phyloP scores from a whole-genome alignment of 2,329 filamentous ascomycete species.

The Trichoderma oligosporum region DNA sequence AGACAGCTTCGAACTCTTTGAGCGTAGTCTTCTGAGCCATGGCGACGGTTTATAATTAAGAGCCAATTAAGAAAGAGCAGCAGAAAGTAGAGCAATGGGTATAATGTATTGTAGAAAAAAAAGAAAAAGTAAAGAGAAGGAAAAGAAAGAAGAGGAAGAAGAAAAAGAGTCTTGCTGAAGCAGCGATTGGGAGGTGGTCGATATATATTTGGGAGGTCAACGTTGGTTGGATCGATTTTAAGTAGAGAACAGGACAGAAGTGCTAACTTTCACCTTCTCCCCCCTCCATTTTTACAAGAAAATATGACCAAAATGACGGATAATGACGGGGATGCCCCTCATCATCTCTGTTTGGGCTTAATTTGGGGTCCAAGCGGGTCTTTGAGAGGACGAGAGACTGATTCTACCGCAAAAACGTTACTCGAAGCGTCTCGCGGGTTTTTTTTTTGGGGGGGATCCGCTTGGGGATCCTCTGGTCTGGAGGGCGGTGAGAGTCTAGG shows the following conservation, averaged over 20 bases:
- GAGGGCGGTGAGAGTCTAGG: background rate
- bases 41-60: conserved; percentile 25
- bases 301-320: conserved; percentile 9
- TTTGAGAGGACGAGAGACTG: conserved; percentile 10
- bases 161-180: background rate
- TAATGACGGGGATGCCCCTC: conserved; percentile 1
- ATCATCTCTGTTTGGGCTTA: background rate
- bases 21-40: conserved; percentile 72
- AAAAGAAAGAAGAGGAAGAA: background rate
- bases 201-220: conserved; percentile 1
- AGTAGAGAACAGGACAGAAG: background rate
- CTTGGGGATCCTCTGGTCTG: too few species aligned
- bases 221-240: conserved; percentile 2
- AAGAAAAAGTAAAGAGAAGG: background rate
- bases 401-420: too few species aligned
- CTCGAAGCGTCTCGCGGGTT: too few species aligned
- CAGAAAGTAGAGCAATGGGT: background rate
- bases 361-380: too few species aligned
- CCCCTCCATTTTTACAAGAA: conserved; percentile 8
- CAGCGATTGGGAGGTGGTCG: background rate
- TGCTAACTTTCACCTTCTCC: too few species aligned
- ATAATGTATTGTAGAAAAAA: background rate
- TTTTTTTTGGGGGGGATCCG: too few species aligned
- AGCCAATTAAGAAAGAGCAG: background rate
- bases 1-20: conserved; percentile 84